phyloP scores from a whole-genome alignment of 805 yeast genomes.

The Myxozyma kluyveri region DNA sequence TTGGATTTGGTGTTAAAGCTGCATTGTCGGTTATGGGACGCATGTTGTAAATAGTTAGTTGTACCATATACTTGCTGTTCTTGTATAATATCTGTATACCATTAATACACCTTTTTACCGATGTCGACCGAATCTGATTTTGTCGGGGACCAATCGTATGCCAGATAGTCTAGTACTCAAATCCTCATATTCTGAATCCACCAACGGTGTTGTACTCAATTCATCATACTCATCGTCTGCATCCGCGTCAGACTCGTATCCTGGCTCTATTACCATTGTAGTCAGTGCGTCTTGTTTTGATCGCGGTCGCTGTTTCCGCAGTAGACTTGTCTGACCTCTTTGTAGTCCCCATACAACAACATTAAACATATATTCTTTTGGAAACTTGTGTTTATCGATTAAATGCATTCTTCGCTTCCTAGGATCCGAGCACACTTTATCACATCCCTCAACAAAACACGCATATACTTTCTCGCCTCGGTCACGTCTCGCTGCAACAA shows the following conservation, averaged over 20 bases:
- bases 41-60: neutral
- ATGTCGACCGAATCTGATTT: slow-evolving; percentile 20
- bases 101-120: neutral
- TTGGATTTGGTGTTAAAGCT: slow-evolving; percentile 60
- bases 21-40: slow-evolving; percentile 40
- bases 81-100: neutral
- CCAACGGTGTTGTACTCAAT: neutral
- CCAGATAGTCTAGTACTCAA: slow-evolving; percentile 4
- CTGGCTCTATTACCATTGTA: neutral
- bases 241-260: neutral
- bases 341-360: slow-evolving; percentile 26
- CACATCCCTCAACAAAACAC: slow-evolving; percentile 49
- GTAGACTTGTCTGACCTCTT: slow-evolving; percentile 20
- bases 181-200: slow-evolving; percentile 10
- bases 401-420: slow-evolving; percentile 49
- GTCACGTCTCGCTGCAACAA: slow-evolving; percentile 40
- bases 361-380: slow-evolving; percentile 36
- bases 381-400: slow-evolving; percentile 51
- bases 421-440: slow-evolving; percentile 41
- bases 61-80: neutral
- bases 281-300: neutral
- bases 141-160: slow-evolving; percentile 12
- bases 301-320: slow-evolving; percentile 3
- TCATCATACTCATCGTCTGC: neutral
- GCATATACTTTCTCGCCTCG: slow-evolving; percentile 44